Conservation (phyloP, 1,284 basidiomycete genomes). For the Polyporus tsugae region DNA sequence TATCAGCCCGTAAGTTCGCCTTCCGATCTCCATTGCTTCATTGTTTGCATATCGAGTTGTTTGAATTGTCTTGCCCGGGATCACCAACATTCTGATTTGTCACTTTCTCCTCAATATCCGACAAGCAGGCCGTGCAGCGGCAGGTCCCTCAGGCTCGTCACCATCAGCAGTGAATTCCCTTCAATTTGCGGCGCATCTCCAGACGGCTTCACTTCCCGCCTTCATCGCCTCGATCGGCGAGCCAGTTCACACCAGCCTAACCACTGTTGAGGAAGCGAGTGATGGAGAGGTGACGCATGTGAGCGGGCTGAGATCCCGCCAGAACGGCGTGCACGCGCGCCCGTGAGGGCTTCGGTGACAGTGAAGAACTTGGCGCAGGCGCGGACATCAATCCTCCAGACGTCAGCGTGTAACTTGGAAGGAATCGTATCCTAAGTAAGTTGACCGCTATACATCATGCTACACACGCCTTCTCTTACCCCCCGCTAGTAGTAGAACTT, state of each 20-base stretch:
- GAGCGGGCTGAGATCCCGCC: neutral
- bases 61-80: neutral
- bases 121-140: neutral
- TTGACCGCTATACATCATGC: too few relatives aligned
- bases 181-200: neutral
- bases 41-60: neutral
- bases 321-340: neutral
- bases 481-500: too few relatives aligned
- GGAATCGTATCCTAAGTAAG: too few relatives aligned
- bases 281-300: neutral
- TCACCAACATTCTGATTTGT: neutral
- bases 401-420: too few relatives aligned
- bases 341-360: neutral
- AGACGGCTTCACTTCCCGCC: neutral
- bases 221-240: constrained; percentile 1
- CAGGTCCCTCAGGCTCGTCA: neutral
- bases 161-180: neutral
- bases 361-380: neutral
- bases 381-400: too few relatives aligned
- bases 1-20: neutral
- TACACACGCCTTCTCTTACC: too few relatives aligned
- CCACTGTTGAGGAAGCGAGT: neutral
- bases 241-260: neutral
- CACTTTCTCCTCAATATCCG: neutral
- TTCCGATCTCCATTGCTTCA: neutral